Evolutionary conservation across 2,329 filamentous ascomycete genomes (phyloP), one percentile per base, ranked within the genome.

Genomic region (Gnomoniopsis smithogilvyi): DNA sequence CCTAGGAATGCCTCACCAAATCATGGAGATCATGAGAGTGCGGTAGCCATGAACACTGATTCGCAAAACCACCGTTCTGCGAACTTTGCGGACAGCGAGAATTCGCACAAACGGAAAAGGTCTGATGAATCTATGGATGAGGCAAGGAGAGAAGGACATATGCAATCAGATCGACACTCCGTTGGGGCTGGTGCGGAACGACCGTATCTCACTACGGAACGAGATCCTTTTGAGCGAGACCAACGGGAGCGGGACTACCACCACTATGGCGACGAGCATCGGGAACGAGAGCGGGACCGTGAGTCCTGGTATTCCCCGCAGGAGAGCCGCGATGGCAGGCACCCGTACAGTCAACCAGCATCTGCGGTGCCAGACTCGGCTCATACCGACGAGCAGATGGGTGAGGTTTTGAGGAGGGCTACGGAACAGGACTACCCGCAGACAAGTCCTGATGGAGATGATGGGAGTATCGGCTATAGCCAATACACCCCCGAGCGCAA

Each of bases 51-150:
- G 21, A 72, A 68, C 49, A 65, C 70, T 45, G 80, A 83, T 3
- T 72, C 77, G 55, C 68, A 74, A 38, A 66, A 74, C 17, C 76
- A 77, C 62, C 73, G 74, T 53, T 67, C 76, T 1, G 65, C 74
- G 48, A 64, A 64, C 41, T 78, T 79, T 65, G 64, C 77, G 6
- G 76, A 80, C 34, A 67, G 70, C n/a, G 81, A 86, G 38, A 69
- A 67, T 17, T 74, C 80, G 19, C 80, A 85, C 66, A 89, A 88
- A 73, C 84, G 86, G 67, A 94, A 92, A 72, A 83, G 90, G 61
- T 91, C 90, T 7, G 75, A 79, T 49, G 54, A 51, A 7, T 90
- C 88, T 6, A 71, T 77, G 41, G 87, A 87, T 58, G 70, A 51
- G 17, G 38, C 70, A 7, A 69, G 73, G 56, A 73, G 74, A 64